phyloP scores from a whole-genome alignment of 2,329 filamentous ascomycete species.

The Arachnomyces sp. region DNA sequence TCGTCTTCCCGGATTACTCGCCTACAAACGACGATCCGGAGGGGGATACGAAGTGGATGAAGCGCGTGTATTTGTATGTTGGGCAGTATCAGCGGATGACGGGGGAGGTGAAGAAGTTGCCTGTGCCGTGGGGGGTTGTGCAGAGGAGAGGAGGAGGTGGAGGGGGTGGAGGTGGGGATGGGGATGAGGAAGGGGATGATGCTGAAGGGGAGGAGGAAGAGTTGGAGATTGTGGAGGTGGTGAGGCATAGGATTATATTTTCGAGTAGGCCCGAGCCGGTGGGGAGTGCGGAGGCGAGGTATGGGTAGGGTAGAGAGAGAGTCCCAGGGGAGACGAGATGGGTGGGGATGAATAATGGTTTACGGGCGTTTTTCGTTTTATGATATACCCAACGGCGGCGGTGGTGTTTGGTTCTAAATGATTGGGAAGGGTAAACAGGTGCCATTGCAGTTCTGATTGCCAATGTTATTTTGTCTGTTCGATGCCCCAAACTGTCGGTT shows the following conservation, averaged over 20 bases:
- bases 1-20: conserved; percentile 70
- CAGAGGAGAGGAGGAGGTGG: conserved; percentile 41
- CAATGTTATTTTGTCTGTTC: too few species aligned
- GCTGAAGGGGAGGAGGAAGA: conserved; percentile 26
- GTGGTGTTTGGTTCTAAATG: too few species aligned
- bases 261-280: conserved; percentile 78
- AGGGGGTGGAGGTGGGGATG: conserved; percentile 23
- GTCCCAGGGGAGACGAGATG: too few species aligned
- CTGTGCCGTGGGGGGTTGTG: conserved; percentile 70
- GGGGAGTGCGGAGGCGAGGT: conserved; percentile 31
- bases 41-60: conserved; percentile 71
- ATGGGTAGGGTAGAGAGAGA: neutral
- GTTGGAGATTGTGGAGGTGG: conserved; percentile 77
- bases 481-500: too few species aligned
- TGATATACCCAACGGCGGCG: too few species aligned
- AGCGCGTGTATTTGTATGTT: conserved; percentile 76
- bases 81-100: conserved; percentile 81
- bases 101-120: conserved; percentile 82
- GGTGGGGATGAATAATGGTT: conserved; percentile 1
- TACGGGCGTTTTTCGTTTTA: too few species aligned
- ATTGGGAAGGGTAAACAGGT: too few species aligned
- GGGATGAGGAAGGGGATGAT: conserved; percentile 19
- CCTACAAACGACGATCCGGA: conserved; percentile 33
- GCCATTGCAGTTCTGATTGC: too few species aligned
- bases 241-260: conserved; percentile 82